Evolutionary conservation across 176 grass and related monocot genomes (phyloP).

Genomic region (Alopecurus myosuroides): DNA sequence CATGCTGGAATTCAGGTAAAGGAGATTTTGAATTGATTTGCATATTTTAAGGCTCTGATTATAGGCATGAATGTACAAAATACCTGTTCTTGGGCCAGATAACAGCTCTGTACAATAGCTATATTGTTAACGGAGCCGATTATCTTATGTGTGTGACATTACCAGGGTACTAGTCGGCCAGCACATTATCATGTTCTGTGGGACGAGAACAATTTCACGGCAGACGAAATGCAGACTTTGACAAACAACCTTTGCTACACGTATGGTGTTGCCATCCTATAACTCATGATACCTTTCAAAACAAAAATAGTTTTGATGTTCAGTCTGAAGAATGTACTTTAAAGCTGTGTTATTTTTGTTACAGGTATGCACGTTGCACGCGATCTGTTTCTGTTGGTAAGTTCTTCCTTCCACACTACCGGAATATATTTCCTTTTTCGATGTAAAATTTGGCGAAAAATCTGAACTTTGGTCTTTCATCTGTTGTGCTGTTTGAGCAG

Average conservation of each 20-base stretch:
- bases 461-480: slow-evolving; percentile 5
- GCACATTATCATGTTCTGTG: slow-evolving; percentile 68
- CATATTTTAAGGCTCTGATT: neutral
- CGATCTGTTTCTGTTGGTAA: slow-evolving; percentile 74
- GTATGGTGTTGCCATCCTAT: slow-evolving; percentile 15
- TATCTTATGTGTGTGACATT: neutral
- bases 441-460: neutral
- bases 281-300: neutral
- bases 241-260: slow-evolving; percentile 84
- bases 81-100: slow-evolving; percentile 11
- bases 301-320: neutral
- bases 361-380: slow-evolving; percentile 67
- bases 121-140: neutral
- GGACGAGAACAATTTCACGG: slow-evolving; percentile 68
- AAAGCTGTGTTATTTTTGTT: neutral
- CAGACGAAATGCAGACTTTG: slow-evolving; percentile 74
- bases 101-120: neutral
- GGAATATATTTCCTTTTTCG: neutral
- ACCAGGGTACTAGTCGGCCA: slow-evolving; percentile 62
- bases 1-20: slow-evolving; percentile 67
- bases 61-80: neutral
- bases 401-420: neutral
- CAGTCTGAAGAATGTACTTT: neutral
- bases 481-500: slow-evolving; percentile 29
- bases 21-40: neutral